Evolutionary conservation across 225 moss, liverwort and hornwort genomes (phyloP).

Genomic region (Physcomitrium patens): DNA sequence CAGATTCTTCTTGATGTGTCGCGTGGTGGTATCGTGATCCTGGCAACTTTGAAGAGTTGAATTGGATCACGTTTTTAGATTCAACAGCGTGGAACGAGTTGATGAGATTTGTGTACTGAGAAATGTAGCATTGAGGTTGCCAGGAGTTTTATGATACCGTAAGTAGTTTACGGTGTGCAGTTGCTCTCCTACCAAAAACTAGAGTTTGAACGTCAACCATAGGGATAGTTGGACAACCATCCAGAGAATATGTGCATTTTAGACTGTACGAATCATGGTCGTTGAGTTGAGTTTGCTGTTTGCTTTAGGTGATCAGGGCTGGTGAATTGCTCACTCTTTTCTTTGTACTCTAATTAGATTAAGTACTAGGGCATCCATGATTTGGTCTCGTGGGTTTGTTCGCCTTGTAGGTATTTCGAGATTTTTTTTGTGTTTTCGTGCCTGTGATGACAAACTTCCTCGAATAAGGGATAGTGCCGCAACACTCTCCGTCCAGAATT

Average conservation of each 20-base stretch:
- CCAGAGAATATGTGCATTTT: not conserved
- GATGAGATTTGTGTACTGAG: not conserved
- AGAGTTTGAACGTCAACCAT: not conserved
- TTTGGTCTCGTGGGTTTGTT: not conserved
- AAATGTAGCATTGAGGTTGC: not conserved
- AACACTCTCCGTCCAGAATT: not conserved
- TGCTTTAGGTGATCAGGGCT: not conserved
- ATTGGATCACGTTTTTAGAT: not conserved
- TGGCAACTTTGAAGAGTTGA: conserved; percentile 2
- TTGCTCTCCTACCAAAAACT: not conserved
- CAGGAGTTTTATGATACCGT: not conserved
- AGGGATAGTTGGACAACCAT: not conserved
- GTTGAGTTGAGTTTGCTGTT: not conserved
- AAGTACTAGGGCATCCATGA: not conserved
- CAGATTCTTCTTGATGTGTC: not conserved
- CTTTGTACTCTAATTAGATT: not conserved
- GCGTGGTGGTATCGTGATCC: not conserved
- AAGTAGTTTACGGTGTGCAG: not conserved
- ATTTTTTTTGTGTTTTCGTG: not conserved
- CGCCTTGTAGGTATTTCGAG: not conserved
- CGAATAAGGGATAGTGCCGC: not conserved
- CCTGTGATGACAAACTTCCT: not conserved
- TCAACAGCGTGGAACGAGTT: not conserved
- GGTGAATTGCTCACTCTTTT: not conserved
- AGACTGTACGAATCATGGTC: not conserved